Conservation (phyloP, 176 grass and related monocot genomes). For the Lolium perenne region DNA sequence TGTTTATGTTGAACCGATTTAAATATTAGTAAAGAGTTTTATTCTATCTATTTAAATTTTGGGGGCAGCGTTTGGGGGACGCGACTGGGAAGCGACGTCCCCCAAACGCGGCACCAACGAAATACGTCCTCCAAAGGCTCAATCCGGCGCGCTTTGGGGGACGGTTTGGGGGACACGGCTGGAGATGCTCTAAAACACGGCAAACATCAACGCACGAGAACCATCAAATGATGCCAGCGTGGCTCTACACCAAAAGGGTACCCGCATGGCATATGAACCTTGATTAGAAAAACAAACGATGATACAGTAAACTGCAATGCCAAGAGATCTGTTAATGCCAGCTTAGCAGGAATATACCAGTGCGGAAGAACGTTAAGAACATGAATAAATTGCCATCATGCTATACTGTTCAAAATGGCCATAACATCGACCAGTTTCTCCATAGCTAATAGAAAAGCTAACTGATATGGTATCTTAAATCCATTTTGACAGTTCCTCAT, state of each 20-base stretch:
- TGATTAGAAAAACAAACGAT: constrained; percentile 2
- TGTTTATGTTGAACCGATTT: too few relatives aligned
- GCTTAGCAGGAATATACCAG: not conserved
- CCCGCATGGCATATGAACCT: not conserved
- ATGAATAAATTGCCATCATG: constrained; percentile 11
- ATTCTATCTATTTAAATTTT: too few relatives aligned
- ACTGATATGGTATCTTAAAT: constrained; percentile 18
- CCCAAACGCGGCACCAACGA: too few relatives aligned
- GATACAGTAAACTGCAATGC: not conserved
- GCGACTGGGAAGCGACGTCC: too few relatives aligned
- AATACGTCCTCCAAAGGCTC: too few relatives aligned
- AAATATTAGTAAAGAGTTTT: too few relatives aligned
- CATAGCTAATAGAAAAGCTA: constrained; percentile 3
- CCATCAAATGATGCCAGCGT: not conserved
- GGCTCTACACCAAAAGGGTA: not conserved
- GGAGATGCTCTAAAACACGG: too few relatives aligned
- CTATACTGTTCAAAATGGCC: constrained; percentile 18
- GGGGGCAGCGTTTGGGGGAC: too few relatives aligned
- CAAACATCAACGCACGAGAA: not conserved
- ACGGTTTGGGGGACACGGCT: too few relatives aligned
- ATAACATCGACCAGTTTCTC: constrained; percentile 9
- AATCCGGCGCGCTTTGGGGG: too few relatives aligned
- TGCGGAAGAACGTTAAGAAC: not conserved
- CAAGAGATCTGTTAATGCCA: not conserved
- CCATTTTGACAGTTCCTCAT: constrained; percentile 6